phyloP scores from a whole-genome alignment of 2,329 filamentous ascomycete genomes.

The Alternaria sp. region DNA sequence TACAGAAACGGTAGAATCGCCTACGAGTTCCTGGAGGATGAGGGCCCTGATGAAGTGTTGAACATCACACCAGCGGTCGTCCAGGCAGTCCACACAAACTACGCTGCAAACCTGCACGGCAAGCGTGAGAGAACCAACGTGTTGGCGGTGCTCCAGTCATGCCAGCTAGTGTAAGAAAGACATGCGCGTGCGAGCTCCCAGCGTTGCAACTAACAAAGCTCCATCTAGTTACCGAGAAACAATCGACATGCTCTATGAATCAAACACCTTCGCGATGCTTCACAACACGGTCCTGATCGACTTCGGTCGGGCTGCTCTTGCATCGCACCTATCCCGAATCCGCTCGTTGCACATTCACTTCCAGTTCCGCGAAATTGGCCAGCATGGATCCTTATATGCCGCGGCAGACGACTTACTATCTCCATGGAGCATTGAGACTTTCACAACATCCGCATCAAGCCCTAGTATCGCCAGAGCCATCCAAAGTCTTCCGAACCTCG shows the following conservation, averaged over 20 bases:
- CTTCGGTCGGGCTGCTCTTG: background rate
- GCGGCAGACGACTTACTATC: background rate
- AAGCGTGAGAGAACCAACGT: background rate
- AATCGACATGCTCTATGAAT: background rate
- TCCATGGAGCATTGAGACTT: background rate
- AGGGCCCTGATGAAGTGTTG: too few relatives aligned
- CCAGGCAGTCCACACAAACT: background rate
- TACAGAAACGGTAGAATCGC: background rate
- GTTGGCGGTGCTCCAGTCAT: background rate
- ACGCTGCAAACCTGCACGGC: background rate
- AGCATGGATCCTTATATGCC: accelerated
- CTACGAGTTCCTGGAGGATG: background rate
- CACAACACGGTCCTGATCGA: background rate
- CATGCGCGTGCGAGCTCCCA: background rate
- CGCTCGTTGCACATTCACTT: background rate
- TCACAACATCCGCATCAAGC: background rate
- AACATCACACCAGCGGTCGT: background rate
- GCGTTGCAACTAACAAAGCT: background rate
- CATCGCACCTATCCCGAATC: background rate
- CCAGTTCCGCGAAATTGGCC: background rate
- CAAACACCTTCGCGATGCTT: background rate
- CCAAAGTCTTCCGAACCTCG: background rate
- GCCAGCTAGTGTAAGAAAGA: background rate
- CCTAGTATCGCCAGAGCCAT: background rate
- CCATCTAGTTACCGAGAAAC: background rate